Conservation (phyloP, 345 rosid genomes). For the Noccaea bulbosa region DNA sequence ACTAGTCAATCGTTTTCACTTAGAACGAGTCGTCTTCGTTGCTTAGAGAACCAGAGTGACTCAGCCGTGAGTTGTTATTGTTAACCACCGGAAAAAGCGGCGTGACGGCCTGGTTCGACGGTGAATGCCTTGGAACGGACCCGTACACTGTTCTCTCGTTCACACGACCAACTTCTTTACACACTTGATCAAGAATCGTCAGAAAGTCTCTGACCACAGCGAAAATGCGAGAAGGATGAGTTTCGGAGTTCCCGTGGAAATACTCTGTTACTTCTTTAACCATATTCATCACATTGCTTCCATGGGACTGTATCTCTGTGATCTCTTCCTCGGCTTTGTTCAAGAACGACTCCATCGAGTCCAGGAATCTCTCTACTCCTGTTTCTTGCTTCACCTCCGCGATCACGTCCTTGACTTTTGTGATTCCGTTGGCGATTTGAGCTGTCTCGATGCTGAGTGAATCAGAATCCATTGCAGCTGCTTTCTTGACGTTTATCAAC, state of each 20-base stretch:
- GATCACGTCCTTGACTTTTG: conserved; percentile 56
- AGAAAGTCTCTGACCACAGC: conserved; percentile 86
- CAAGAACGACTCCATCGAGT: conserved; percentile 68
- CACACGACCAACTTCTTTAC: conserved; percentile 89
- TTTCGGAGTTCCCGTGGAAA: conserved; percentile 90
- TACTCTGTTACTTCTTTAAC: conserved; percentile 85
- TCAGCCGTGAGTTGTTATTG: conserved; percentile 38
- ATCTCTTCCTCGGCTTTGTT: conserved; percentile 74
- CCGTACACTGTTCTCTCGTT: conserved; percentile 77
- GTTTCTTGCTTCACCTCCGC: conserved; percentile 48
- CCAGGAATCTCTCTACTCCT: conserved; percentile 48
- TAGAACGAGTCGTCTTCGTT: conserved; percentile 41
- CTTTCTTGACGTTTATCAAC: conserved; percentile 80
- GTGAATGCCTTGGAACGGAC: conserved; percentile 53
- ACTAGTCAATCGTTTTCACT: conserved; percentile 18
- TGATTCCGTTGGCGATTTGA: conserved; percentile 59
- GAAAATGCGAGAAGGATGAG: conserved; percentile 78
- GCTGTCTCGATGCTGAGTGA: conserved; percentile 61
- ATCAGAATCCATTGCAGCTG: conserved; percentile 84
- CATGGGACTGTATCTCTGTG: conserved; percentile 55
- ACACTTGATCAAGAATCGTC: conserved; percentile 80
- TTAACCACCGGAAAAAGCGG: conserved; percentile 58
- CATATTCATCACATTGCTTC: conserved; percentile 47
- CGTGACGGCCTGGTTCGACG: conserved; percentile 38
- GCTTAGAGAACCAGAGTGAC: conserved; percentile 47